Conservation (phyloP, 306 rosid species). For the Notholithocarpus densiflorus region DNA sequence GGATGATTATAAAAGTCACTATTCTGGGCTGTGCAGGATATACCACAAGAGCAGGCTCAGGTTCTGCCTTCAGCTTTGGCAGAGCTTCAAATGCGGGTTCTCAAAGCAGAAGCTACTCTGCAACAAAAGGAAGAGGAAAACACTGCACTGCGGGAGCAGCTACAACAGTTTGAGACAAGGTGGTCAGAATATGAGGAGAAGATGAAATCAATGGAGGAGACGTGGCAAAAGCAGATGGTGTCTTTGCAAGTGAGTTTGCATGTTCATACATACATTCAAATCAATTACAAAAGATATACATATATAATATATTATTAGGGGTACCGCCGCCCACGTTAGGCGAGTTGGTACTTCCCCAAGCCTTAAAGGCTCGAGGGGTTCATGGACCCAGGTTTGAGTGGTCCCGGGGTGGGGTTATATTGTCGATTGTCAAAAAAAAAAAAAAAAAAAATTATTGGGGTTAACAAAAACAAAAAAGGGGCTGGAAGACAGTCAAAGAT, state of each 20-base stretch:
- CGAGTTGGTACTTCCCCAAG: no score
- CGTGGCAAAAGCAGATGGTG: slow-evolving; percentile 92
- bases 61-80: slow-evolving; percentile 50
- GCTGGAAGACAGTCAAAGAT: not conserved
- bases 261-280: slow-evolving; percentile 16
- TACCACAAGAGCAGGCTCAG: slow-evolving; percentile 33
- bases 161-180: slow-evolving; percentile 62
- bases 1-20: slow-evolving; percentile 4
- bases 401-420: no score
- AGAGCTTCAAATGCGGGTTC: slow-evolving; percentile 71
- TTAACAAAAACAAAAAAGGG: not conserved
- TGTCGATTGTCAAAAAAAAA: no score
- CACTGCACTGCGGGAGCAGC: slow-evolving; percentile 66
- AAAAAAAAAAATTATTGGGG: not conserved
- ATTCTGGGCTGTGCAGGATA: slow-evolving; percentile 34
- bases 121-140: slow-evolving; percentile 91
- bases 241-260: slow-evolving; percentile 86
- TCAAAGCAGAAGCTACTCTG: slow-evolving; percentile 68
- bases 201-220: slow-evolving; percentile 94
- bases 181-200: slow-evolving; percentile 89
- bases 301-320: not conserved
- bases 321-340: not conserved
- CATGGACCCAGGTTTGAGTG: no score
- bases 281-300: not conserved
- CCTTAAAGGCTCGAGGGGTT: no score